These are phyloP conservation scores for Pilobolus umbonatus DNA, from an alignment of 192 early-diverging fungal species.

Conservation along the genomic window DNA sequence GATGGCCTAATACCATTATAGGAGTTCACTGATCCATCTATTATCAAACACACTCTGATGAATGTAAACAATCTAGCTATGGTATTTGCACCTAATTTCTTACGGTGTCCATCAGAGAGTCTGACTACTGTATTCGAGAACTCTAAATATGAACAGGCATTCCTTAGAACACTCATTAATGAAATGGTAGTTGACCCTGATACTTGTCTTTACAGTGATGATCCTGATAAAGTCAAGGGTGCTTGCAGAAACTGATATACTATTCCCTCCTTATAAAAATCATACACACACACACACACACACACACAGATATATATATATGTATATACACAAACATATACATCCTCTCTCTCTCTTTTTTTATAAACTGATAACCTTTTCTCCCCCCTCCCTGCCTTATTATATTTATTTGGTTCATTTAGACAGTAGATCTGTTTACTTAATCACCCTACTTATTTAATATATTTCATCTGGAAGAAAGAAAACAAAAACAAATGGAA, in stretches of 20 bases:
- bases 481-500: neutral
- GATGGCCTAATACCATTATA: no score
- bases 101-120: slow-evolving; percentile 79
- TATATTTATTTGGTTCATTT: no score
- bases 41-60: slow-evolving; percentile 87
- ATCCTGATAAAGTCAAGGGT: slow-evolving; percentile 1
- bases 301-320: no score
- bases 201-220: neutral
- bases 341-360: no score
- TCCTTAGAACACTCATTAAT: slow-evolving; percentile 23
- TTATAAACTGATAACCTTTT: no score
- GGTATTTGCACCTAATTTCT: slow-evolving; percentile 94
- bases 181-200: slow-evolving; percentile 5
- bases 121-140: slow-evolving; percentile 55
- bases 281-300: no score
- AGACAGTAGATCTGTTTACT: no score
- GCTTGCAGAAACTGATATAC: neutral
- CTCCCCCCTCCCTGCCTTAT: no score
- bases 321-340: no score
- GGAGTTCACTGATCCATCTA: slow-evolving; percentile 67
- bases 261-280: no score
- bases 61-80: slow-evolving; percentile 85
- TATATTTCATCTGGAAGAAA: neutral
- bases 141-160: slow-evolving; percentile 40
- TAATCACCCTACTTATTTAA: no score